These are phyloP conservation scores for Rossbeevera mucosa DNA, from an alignment of 768 basidiomycete genomes.

Conservation along the genomic window DNA sequence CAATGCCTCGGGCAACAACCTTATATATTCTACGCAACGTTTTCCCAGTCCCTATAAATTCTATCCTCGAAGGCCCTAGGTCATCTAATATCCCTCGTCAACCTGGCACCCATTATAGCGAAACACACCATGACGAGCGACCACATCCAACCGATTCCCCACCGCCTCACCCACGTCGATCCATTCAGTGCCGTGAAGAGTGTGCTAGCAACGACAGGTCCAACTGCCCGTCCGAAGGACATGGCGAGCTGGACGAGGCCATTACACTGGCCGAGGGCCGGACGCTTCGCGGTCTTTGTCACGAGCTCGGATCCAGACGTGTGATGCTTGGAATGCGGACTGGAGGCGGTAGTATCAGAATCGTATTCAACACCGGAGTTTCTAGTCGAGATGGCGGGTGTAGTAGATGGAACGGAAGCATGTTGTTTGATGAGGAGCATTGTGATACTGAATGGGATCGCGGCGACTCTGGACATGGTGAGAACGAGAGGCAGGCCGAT, in stretches of 20 bases:
- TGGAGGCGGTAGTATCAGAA: neutral
- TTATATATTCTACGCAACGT: neutral
- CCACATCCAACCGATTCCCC: slow-evolving; percentile 14
- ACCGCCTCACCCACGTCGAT: slow-evolving; percentile 4
- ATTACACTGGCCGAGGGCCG: slow-evolving; percentile 28
- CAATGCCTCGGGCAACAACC: neutral
- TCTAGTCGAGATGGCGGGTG: neutral
- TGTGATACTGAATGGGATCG: slow-evolving; percentile 39
- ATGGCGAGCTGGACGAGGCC: slow-evolving; percentile 56
- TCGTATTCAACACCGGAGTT: neutral
- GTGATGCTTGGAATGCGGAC: neutral
- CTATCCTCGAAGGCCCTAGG: neutral
- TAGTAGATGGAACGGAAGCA: slow-evolving; percentile 31
- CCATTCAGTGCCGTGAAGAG: slow-evolving; percentile 17
- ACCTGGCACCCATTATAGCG: slow-evolving; percentile 8
- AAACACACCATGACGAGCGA: slow-evolving; percentile 12
- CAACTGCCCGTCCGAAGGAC: slow-evolving; percentile 50
- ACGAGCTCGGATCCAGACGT: neutral
- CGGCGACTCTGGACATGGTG: slow-evolving; percentile 26
- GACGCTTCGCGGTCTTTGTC: neutral
- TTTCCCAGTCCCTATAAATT: neutral
- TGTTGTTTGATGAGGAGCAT: slow-evolving; percentile 55
- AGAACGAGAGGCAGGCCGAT: slow-evolving; percentile 41
- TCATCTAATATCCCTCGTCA: slow-evolving; percentile 1
- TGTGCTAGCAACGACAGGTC: slow-evolving; percentile 48